Evolutionary conservation across 192 early-diverging fungal genomes (phyloP), one percentile per base, ranked within the genome.

Genomic region (Backusella sp.): DNA sequence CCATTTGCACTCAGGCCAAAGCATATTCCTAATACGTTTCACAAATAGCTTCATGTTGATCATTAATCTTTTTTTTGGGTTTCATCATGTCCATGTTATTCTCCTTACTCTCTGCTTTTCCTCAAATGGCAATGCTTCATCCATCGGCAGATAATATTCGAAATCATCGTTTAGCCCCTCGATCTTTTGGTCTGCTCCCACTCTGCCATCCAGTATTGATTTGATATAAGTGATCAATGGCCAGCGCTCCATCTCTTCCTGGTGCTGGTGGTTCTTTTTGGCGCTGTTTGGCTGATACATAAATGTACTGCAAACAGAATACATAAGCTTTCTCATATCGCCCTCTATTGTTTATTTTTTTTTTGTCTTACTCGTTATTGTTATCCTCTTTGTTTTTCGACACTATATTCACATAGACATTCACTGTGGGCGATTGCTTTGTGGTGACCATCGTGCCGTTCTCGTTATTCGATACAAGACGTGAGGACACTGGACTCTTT

Each of bases 1-100:
- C 46, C 80, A 74, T 41, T 76, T 69, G 30, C 82, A 84, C 3
- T 74, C 72, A 12, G 86, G 86, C 77, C 84, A 87, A 73, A 87
- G 62, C 66, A 76, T 78, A 32, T 78, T 70, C 11, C 82, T 82
- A 34, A 84, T 78, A 41, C 75, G 79, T 35, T 82, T 76, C 11
- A 84, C 77, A 52, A 87, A 67, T 19, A 70, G 72, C 73, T 79
- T 32, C 32, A 32, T 32, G 32, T 32, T 32, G 32, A 32, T 32
- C 32, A 32, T 32, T 32, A 32, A 32, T 32, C 32, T 3, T 66
- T 62, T 30, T 77, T 72, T 12, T 76, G 7, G n/a, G 44, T 70
- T 39, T 39, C 37, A 39, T 39, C 37, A 39, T 1, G 30, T 30
- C 17, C 42, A 44, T 39, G 2, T 30, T 1, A 37, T 26, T 28